A percentile compares a stretch with the other conserved stretches of the same genome.
Conservation (phyloP, 2,329 filamentous ascomycete species). For the Botrytis porri region DNA sequence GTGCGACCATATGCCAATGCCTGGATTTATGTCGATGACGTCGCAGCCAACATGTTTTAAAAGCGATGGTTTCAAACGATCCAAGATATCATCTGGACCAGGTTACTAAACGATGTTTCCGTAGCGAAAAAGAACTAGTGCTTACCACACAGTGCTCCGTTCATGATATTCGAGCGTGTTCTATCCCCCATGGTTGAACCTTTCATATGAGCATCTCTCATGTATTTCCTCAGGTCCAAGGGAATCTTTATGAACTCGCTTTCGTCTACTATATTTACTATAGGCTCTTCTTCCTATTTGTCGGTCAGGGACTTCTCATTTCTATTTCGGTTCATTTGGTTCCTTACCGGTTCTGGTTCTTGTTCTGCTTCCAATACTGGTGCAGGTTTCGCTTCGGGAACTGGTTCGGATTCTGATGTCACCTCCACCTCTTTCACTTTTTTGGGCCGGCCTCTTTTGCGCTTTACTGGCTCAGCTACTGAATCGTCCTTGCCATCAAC, state of each 20-base stretch:
- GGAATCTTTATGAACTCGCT: neutral
- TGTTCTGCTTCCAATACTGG: neutral
- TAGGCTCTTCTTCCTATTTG: neutral
- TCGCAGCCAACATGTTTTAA: constrained; percentile 73
- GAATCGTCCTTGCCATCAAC: neutral
- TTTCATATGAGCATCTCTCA: neutral
- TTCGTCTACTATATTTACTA: neutral
- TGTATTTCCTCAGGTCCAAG: neutral
- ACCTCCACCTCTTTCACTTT: neutral
- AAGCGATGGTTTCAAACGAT: constrained; percentile 67
- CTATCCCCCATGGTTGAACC: neutral
- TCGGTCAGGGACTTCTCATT: neutral
- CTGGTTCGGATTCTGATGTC: neutral
- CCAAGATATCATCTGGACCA: constrained; percentile 43
- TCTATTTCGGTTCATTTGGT: neutral
- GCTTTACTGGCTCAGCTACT: neutral
- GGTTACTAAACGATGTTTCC: neutral
- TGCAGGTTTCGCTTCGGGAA: neutral
- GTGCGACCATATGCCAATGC: constrained; percentile 72
- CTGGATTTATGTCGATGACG: constrained; percentile 83
- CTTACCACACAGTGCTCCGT: constrained; percentile 47
- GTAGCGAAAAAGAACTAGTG: neutral
- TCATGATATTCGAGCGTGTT: constrained; percentile 52
- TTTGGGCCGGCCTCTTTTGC: neutral
- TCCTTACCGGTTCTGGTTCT: neutral